A percentile compares a stretch with the other conserved stretches of the same genome.
phyloP scores from a whole-genome alignment of 2,329 filamentous ascomycete genomes.

The Macrophomina tecta region DNA sequence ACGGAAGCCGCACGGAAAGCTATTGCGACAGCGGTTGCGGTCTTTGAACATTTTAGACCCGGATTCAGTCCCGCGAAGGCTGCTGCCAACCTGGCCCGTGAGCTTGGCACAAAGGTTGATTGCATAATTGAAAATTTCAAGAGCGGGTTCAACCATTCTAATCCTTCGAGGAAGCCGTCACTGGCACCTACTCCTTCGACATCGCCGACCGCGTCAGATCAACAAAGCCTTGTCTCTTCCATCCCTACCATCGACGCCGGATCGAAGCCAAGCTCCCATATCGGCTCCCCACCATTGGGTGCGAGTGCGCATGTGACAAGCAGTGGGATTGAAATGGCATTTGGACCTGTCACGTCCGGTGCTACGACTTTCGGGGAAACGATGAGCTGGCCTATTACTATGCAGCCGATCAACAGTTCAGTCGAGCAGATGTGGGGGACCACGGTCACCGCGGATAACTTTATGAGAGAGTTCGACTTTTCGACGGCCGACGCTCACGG shows the following conservation, averaged over 20 bases:
- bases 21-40: not conserved
- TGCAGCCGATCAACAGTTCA: not conserved
- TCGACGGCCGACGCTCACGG: not conserved
- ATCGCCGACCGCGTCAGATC: not conserved
- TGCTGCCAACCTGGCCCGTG: not conserved
- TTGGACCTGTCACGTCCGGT: not conserved
- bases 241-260: not conserved
- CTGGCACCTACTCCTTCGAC: not conserved
- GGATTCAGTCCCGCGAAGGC: not conserved
- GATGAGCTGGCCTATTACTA: not conserved
- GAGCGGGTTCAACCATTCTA: not conserved
- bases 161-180: not conserved
- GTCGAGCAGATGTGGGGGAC: not conserved
- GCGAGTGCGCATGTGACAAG: not conserved
- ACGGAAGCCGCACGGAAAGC: conserved; percentile 27
- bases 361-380: not conserved
- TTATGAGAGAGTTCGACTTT: conserved; percentile 1
- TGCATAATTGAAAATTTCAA: not conserved
- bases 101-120: not conserved
- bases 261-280: not conserved
- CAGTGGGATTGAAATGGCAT: not conserved
- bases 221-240: not conserved
- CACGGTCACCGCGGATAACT: not conserved
- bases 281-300: not conserved
- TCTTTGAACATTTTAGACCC: not conserved